Evolutionary conservation across 257 asterid species (phyloP).

Genomic region (Solanum acaule): DNA sequence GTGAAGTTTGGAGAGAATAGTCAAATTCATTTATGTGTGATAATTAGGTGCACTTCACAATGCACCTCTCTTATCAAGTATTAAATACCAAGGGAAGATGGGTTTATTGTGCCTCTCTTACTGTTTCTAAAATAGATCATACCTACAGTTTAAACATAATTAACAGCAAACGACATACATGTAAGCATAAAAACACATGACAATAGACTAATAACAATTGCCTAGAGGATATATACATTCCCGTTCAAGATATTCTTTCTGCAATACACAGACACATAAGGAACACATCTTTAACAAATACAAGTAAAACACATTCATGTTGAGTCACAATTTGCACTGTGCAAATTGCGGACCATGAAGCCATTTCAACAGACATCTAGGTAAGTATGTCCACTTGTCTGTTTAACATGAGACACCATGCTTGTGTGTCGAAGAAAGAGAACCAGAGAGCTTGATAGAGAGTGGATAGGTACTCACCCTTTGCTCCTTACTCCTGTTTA

Average conservation of each 20-base stretch:
- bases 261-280: slow-evolving; percentile 3
- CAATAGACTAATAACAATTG: background rate
- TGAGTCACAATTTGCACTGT: background rate
- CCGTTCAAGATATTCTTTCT: slow-evolving; percentile 84
- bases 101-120: background rate
- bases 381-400: background rate
- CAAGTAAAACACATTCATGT: background rate
- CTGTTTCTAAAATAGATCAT: background rate
- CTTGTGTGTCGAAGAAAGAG: background rate
- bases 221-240: background rate
- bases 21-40: background rate
- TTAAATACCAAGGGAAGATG: background rate
- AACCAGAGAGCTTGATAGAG: background rate
- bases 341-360: background rate
- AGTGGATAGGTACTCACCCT: slow-evolving; percentile 39
- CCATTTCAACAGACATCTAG: background rate
- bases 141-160: background rate
- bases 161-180: background rate
- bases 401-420: background rate
- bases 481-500: slow-evolving; percentile 55
- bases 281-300: background rate
- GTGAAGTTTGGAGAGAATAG: background rate
- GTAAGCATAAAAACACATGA: background rate
- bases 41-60: background rate
- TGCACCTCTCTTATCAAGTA: background rate